phyloP scores from a whole-genome alignment of 2,329 filamentous ascomycete genomes.

The Scedosporium aurantiacum region DNA sequence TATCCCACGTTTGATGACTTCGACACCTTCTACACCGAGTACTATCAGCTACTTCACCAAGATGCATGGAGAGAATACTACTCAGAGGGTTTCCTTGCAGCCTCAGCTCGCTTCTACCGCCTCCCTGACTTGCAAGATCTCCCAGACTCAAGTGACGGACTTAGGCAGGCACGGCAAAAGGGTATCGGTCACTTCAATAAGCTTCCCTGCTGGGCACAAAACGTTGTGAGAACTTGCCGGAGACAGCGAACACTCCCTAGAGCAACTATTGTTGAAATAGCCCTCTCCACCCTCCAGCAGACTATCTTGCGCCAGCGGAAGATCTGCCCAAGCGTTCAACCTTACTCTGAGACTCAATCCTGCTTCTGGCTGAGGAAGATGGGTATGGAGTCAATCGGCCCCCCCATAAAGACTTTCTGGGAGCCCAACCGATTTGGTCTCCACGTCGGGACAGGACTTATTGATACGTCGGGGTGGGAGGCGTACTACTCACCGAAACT shows the following conservation, averaged over 20 bases:
- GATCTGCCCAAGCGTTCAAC: neutral
- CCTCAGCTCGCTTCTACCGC: conserved; percentile 8
- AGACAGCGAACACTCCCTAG: neutral
- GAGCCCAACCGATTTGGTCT: neutral
- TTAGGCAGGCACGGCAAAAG: conserved; percentile 1
- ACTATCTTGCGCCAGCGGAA: neutral
- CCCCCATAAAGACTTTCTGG: neutral
- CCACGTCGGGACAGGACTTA: neutral
- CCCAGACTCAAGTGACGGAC: conserved; percentile 6
- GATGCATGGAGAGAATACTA: neutral
- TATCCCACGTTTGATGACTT: neutral
- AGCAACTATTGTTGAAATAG: neutral
- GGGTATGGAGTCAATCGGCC: neutral
- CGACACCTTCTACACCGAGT: neutral
- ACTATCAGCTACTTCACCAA: neutral
- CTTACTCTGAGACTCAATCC: neutral
- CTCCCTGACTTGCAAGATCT: conserved; percentile 10
- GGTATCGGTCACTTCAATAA: neutral
- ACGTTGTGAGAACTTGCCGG: neutral
- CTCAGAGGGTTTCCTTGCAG: neutral
- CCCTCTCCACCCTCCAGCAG: neutral
- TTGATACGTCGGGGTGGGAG: neutral
- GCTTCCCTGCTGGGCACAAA: neutral
- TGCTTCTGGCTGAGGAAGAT: neutral
- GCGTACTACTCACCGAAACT: neutral